Percentiles rank a stretch among this genome's conserved stretches.
phyloP scores from a whole-genome alignment of 768 basidiomycete species.

The Crassisporium funariophilum region DNA sequence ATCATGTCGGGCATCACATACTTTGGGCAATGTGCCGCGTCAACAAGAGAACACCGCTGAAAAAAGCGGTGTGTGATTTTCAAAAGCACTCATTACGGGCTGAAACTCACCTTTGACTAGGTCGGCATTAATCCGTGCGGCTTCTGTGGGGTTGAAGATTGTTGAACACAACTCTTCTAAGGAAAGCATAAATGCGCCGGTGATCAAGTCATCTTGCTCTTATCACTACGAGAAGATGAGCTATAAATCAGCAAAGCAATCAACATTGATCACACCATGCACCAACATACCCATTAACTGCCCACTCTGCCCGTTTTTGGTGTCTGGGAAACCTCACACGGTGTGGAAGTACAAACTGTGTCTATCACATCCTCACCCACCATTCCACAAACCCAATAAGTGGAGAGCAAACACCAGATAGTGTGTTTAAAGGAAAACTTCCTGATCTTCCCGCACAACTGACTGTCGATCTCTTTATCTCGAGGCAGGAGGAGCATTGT shows the following conservation, averaged over 20 bases:
- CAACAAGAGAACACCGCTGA: neutral
- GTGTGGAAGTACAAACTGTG: conserved; percentile 1
- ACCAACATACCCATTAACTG: neutral
- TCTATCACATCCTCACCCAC: neutral
- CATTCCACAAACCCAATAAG: no score
- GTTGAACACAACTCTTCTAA: neutral
- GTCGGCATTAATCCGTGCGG: conserved; percentile 1
- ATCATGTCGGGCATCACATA: neutral
- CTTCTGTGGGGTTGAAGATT: conserved; percentile 1
- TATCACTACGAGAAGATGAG: neutral
- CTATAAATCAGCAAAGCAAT: neutral
- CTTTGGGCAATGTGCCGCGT: neutral
- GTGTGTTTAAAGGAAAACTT: no score
- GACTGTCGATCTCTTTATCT: conserved; percentile 4
- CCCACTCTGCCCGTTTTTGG: neutral
- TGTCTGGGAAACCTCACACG: conserved; percentile 1
- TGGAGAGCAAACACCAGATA: no score
- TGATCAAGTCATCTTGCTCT: neutral
- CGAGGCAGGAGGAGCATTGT: conserved; percentile 4
- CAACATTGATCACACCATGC: neutral
- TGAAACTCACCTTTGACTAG: neutral
- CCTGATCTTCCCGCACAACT: conserved; percentile 1
- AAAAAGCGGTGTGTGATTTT: neutral
- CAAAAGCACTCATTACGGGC: neutral
- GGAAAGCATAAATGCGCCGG: conserved; percentile 1